These are phyloP conservation scores for Quercus variabilis DNA, from an alignment of 306 rosid genomes.

Conservation along the genomic window DNA sequence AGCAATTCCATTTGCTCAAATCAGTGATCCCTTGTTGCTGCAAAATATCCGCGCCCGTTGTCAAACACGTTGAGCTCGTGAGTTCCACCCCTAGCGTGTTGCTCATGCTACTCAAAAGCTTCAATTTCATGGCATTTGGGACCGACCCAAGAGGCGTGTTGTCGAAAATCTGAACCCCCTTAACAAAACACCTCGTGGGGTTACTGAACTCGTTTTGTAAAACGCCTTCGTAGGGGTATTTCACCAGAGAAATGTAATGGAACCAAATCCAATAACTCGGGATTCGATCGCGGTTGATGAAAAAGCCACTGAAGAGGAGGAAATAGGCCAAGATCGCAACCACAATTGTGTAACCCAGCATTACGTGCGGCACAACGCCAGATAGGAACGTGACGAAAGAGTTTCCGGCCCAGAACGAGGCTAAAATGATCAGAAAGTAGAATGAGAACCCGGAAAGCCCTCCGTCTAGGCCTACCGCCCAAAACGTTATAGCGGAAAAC, in stretches of 20 bases:
- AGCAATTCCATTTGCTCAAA: slow-evolving; percentile 82
- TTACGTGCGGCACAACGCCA: slow-evolving; percentile 90
- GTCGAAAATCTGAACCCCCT: slow-evolving; percentile 84
- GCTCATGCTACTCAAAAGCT: slow-evolving; percentile 65
- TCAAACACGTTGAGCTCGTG: slow-evolving; percentile 69
- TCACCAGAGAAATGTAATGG: slow-evolving; percentile 77
- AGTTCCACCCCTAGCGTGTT: slow-evolving; percentile 53
- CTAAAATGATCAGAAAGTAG: slow-evolving; percentile 61
- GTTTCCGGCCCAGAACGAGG: slow-evolving; percentile 89
- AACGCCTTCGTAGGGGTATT: slow-evolving; percentile 82
- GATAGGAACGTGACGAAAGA: slow-evolving; percentile 88
- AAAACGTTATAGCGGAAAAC: slow-evolving; percentile 64
- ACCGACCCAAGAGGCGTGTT: slow-evolving; percentile 55
- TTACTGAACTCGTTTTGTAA: slow-evolving; percentile 69
- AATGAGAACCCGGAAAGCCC: slow-evolving; percentile 57
- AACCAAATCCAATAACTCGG: slow-evolving; percentile 94
- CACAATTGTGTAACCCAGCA: slow-evolving; percentile 84
- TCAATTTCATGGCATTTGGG: slow-evolving; percentile 45
- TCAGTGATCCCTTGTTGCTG: slow-evolving; percentile 63
- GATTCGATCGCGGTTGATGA: slow-evolving; percentile 76
- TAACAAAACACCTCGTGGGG: slow-evolving; percentile 59
- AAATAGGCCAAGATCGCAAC: slow-evolving; percentile 86
- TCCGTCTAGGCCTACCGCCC: slow-evolving; percentile 95
- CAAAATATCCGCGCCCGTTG: slow-evolving; percentile 70
- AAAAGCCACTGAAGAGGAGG: slow-evolving; percentile 90